Base-by-base conservation (phyloP, 75 land plant genomes). In the Pinus albicaulis region DNA sequence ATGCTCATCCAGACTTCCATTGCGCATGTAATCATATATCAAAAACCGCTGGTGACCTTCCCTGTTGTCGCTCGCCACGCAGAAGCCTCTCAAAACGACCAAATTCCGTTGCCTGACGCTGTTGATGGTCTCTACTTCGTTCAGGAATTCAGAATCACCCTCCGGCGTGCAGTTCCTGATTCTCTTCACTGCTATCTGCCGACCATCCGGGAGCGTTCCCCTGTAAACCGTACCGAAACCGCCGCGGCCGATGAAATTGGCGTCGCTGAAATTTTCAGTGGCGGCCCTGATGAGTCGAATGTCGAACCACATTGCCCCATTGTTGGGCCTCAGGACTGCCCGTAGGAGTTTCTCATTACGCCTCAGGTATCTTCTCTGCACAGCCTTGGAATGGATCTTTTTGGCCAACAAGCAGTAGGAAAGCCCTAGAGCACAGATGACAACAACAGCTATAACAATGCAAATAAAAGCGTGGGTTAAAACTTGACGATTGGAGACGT, bases 51-150 rank as follows among this genome's bases (percentile, higher is more conserved):
- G 92, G 58, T 76, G 60, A 7, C 85, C 90, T 55, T 92, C 82
- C 25, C 25, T 60, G 14, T 91, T 87, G 13, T 91, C 86, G 12
- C 89, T 77, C 28, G 72, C 15, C 17, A 80, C 70, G 59, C 95
- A 90, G 72, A 84, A 92, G 8, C 92, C 95, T 5, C 86, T 62
- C 7, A 90, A 76, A 24, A 89, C 84, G 53, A 91, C 97, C 80
- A 94, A 61, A 80, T 94, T 87, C 68, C 92, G 82, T 71, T 94
- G 97, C 83, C 92, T 83, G 57, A 91, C 88, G 82, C 90, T 94
- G 1, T 83, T 92, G 34, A 94, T 80, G 22, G 89, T 87, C 3
- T 81, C 89, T 55, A 94, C 84, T 77, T 94, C 97, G 7, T 92
- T 86, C 74, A 86, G 76, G 79, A 94, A 94, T 59, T 89, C 94